Evolutionary conservation across 2,329 filamentous ascomycete genomes (phyloP).

Genomic region (Talaromyces sp.): DNA sequence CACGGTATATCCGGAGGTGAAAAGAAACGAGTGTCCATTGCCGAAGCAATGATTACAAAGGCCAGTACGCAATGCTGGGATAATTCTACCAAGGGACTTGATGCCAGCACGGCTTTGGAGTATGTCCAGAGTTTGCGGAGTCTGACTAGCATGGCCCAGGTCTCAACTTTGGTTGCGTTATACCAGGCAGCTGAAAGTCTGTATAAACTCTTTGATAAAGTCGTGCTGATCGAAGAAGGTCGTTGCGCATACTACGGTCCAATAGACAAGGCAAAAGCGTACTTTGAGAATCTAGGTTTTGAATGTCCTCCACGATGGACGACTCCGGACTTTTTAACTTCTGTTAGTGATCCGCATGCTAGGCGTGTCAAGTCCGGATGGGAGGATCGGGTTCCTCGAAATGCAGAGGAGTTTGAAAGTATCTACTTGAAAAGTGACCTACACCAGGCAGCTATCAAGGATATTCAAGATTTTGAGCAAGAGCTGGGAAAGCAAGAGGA

Average conservation of each 20-base stretch:
- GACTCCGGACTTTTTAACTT: constrained; percentile 73
- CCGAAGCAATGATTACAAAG: constrained; percentile 69
- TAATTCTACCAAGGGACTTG: constrained; percentile 69
- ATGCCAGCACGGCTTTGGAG: constrained; percentile 69
- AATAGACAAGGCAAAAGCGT: constrained; percentile 60
- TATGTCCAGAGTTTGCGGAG: constrained; percentile 67
- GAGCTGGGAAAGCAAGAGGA: constrained; percentile 43
- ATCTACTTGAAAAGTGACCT: constrained; percentile 50
- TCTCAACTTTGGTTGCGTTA: constrained; percentile 64
- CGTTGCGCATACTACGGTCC: constrained; percentile 70
- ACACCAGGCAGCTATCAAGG: constrained; percentile 43
- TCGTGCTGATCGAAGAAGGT: constrained; percentile 64
- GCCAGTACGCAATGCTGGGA: constrained; percentile 71
- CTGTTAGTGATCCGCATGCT: constrained; percentile 63
- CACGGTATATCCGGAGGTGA: constrained; percentile 70
- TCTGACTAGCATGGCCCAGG: constrained; percentile 61
- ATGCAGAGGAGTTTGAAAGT: constrained; percentile 54
- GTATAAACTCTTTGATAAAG: constrained; percentile 63
- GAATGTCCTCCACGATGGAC: constrained; percentile 68
- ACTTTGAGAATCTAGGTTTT: constrained; percentile 71
- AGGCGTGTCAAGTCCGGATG: constrained; percentile 55
- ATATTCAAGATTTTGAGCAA: constrained; percentile 55
- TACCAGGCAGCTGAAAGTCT: constrained; percentile 62
- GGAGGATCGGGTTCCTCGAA: constrained; percentile 56
- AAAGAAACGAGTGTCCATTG: constrained; percentile 76